phyloP scores from a whole-genome alignment of 768 basidiomycete species.

The Termitomyces heimii region DNA sequence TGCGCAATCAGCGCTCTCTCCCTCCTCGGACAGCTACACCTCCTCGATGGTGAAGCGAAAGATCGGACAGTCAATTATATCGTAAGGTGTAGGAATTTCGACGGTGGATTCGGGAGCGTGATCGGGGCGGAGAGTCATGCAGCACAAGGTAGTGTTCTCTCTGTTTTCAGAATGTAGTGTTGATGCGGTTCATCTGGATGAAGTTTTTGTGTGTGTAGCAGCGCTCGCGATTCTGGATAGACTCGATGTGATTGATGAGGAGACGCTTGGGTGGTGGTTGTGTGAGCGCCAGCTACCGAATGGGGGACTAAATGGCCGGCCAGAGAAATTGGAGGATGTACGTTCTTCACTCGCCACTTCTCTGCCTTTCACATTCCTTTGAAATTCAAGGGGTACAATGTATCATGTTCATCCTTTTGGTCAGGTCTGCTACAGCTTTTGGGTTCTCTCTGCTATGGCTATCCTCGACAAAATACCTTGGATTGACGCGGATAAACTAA shows the following conservation, averaged over 20 bases:
- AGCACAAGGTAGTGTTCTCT: slow-evolving; percentile 60
- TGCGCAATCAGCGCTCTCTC: slow-evolving; percentile 82
- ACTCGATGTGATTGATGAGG: slow-evolving; percentile 70
- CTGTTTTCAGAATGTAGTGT: too few species aligned
- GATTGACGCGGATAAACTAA: slow-evolving; percentile 81
- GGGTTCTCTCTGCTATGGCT: slow-evolving; percentile 86
- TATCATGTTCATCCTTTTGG: not conserved
- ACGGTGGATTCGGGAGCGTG: slow-evolving; percentile 86
- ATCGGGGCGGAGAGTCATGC: slow-evolving; percentile 93
- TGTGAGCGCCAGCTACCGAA: slow-evolving; percentile 89
- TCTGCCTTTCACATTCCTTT: not conserved
- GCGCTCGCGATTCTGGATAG: slow-evolving; percentile 83
- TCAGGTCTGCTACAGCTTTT: slow-evolving; percentile 96
- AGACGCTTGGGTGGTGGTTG: slow-evolving; percentile 91
- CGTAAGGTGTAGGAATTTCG: slow-evolving; percentile 80
- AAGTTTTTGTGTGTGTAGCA: slow-evolving; percentile 88
- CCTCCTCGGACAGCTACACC: slow-evolving; percentile 68
- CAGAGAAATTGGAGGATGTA: slow-evolving; percentile 96
- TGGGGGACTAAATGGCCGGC: slow-evolving; percentile 95
- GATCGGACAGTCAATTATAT: slow-evolving; percentile 72
- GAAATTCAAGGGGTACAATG: not conserved
- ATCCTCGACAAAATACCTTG: slow-evolving; percentile 79
- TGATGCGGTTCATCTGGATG: not conserved
- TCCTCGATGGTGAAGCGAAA: slow-evolving; percentile 58
- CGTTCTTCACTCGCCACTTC: slow-evolving; percentile 21